phyloP scores from a whole-genome alignment of 345 rosid genomes.

The Euclidium syriacum region DNA sequence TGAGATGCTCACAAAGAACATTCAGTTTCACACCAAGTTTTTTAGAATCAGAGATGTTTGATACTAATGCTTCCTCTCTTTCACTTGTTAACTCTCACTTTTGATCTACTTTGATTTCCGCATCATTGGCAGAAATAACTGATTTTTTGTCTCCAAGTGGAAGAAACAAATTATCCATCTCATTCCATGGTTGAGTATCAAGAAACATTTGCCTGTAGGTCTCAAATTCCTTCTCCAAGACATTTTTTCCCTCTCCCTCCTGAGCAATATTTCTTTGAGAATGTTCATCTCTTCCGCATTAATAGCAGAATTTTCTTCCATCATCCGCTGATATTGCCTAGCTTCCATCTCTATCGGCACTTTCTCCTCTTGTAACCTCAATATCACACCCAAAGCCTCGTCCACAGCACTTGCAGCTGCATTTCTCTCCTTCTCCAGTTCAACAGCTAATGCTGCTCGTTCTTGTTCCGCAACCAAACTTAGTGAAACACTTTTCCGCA shows the following conservation, averaged over 20 bases:
- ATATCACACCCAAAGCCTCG: constrained; percentile 68
- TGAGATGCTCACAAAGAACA: constrained; percentile 18
- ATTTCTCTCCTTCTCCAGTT: constrained; percentile 73
- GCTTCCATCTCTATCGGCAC: constrained; percentile 62
- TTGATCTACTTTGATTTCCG: constrained; percentile 17
- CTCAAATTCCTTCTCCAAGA: constrained; percentile 66
- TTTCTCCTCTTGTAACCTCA: constrained; percentile 66
- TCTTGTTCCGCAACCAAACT: constrained; percentile 42
- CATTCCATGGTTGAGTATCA: constrained; percentile 28
- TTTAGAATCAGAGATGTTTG: constrained; percentile 18
- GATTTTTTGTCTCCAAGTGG: constrained; percentile 38
- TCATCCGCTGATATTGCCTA: constrained; percentile 70
- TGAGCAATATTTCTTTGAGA: constrained; percentile 62
- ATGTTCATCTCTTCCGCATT: constrained; percentile 72
- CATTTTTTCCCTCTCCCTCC: constrained; percentile 69
- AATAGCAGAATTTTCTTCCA: constrained; percentile 67
- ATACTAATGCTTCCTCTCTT: constrained; percentile 9
- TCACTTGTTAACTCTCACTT: constrained; percentile 9
- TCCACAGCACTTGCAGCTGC: constrained; percentile 74
- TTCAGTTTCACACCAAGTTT: constrained; percentile 14
- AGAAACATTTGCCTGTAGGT: constrained; percentile 41
- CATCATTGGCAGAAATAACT: constrained; percentile 16
- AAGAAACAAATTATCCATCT: constrained; percentile 22
- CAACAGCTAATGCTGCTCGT: constrained; percentile 43
- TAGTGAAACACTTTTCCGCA: constrained; percentile 21